Evolutionary conservation across 371 early-diverging fungal genomes (phyloP).

Genomic region (Syncephalastrum sp.): DNA sequence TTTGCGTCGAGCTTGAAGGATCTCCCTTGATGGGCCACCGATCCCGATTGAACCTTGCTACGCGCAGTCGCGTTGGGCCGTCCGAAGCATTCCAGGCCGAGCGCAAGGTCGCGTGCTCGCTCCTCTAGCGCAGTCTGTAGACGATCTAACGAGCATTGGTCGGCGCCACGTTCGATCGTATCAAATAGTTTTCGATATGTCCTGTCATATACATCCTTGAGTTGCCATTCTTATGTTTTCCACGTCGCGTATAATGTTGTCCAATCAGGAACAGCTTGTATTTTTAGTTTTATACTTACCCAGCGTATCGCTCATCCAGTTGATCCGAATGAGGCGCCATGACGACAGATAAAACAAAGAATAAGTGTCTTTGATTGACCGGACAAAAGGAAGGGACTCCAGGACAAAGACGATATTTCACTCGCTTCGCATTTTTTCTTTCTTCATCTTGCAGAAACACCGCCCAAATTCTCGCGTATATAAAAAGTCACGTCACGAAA

Average conservation of each 20-base stretch:
- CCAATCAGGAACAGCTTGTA: neutral
- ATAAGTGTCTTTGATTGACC: no score
- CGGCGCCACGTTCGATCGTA: slow-evolving; percentile 41
- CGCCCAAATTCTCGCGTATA: no score
- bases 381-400: no score
- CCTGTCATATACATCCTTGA: slow-evolving; percentile 10
- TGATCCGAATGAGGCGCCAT: slow-evolving; percentile 17
- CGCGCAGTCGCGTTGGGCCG: slow-evolving; percentile 33
- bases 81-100: slow-evolving; percentile 35
- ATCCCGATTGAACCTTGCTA: slow-evolving; percentile 27
- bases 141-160: slow-evolving; percentile 44
- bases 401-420: no score
- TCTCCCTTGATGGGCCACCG: slow-evolving; percentile 30
- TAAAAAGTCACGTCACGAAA: no score
- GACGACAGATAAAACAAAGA: no score
- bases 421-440: no score
- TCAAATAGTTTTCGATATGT: slow-evolving; percentile 45
- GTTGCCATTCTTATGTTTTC: neutral
- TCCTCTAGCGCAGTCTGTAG: slow-evolving; percentile 46
- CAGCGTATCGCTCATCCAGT: slow-evolving; percentile 28
- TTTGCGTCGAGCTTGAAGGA: slow-evolving; percentile 29
- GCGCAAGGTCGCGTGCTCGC: slow-evolving; percentile 25
- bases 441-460: no score
- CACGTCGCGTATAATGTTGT: neutral
- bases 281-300: slow-evolving; percentile 14